phyloP scores from a whole-genome alignment of 1,284 basidiomycete genomes.

The Malassezia dermatis region DNA sequence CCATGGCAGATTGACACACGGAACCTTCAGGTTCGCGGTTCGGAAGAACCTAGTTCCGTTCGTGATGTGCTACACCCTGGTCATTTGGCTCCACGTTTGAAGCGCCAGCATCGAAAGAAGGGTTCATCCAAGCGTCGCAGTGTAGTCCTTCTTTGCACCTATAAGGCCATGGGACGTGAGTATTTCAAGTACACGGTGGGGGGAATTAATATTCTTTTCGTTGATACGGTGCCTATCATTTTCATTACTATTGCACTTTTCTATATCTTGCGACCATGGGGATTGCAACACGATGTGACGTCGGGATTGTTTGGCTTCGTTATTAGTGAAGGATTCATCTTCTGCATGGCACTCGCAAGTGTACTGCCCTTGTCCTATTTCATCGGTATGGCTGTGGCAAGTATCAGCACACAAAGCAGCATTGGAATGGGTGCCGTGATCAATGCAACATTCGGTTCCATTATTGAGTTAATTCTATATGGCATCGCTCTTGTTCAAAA shows the following conservation, averaged over 20 bases:
- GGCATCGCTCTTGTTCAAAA: slow-evolving; percentile 73
- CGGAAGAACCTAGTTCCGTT: slow-evolving; percentile 23
- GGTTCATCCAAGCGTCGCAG: slow-evolving; percentile 50
- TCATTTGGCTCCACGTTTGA: slow-evolving; percentile 48
- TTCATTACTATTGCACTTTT: slow-evolving; percentile 94
- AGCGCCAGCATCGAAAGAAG: slow-evolving; percentile 48
- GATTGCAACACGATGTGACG: slow-evolving; percentile 56
- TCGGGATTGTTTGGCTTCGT: slow-evolving; percentile 59
- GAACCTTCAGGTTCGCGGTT: slow-evolving; percentile 16
- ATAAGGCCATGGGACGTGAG: slow-evolving; percentile 75
- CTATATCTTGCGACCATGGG: slow-evolving; percentile 65
- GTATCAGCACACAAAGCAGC: slow-evolving; percentile 90
- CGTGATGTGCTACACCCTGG: slow-evolving; percentile 46
- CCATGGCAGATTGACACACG: slow-evolving; percentile 25
- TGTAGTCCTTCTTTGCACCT: slow-evolving; percentile 87
- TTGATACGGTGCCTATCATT: slow-evolving; percentile 86
- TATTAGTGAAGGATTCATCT: slow-evolving; percentile 68
- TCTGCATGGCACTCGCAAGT: slow-evolving; percentile 71
- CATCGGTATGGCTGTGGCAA: slow-evolving; percentile 99
- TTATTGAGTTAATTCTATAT: slow-evolving; percentile 95
- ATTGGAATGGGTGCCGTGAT: slow-evolving; percentile 99
- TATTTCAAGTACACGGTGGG: slow-evolving; percentile 99
- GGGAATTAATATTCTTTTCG: slow-evolving; percentile 95
- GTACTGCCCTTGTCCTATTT: slow-evolving; percentile 98
- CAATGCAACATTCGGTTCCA: slow-evolving; percentile 95